phyloP scores from a whole-genome alignment of 208 protist species.

The Trypanosoma mega region DNA sequence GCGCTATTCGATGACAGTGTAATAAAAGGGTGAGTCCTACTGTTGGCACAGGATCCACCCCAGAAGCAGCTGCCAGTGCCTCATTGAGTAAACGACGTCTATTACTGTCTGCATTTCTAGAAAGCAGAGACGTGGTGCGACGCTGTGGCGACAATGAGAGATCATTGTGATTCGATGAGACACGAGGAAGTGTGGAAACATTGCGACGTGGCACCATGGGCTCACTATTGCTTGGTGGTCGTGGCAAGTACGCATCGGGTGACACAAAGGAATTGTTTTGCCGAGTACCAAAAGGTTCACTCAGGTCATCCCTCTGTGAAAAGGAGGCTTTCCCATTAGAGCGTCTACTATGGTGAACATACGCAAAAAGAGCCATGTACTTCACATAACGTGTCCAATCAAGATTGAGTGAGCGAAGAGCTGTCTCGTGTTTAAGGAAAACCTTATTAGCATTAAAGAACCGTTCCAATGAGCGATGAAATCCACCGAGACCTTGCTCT shows the following conservation, averaged over 20 bases:
- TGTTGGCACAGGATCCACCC: slow-evolving; percentile 61
- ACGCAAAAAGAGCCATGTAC: slow-evolving; percentile 81
- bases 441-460: slow-evolving; percentile 54
- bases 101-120: not conserved
- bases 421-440: slow-evolving; percentile 49
- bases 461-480: slow-evolving; percentile 35
- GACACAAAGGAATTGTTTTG: slow-evolving; percentile 19
- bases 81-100: slow-evolving; percentile 12
- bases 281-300: not conserved
- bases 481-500: slow-evolving; percentile 47
- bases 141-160: not conserved
- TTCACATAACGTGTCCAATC: slow-evolving; percentile 85
- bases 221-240: not conserved
- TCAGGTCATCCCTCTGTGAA: not conserved
- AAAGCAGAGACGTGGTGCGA: not conserved
- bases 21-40: slow-evolving; percentile 74
- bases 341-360: slow-evolving; percentile 21
- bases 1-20: slow-evolving; percentile 72
- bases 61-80: slow-evolving; percentile 27
- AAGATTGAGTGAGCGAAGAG: slow-evolving; percentile 25
- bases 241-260: slow-evolving; percentile 20
- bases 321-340: slow-evolving; percentile 4
- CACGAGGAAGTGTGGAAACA: too few relatives aligned
- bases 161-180: too few relatives aligned
- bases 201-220: too few relatives aligned